These are phyloP conservation scores for Clonostachys sp. DNA, from an alignment of 2,329 filamentous ascomycete genomes.

Conservation along the genomic window DNA sequence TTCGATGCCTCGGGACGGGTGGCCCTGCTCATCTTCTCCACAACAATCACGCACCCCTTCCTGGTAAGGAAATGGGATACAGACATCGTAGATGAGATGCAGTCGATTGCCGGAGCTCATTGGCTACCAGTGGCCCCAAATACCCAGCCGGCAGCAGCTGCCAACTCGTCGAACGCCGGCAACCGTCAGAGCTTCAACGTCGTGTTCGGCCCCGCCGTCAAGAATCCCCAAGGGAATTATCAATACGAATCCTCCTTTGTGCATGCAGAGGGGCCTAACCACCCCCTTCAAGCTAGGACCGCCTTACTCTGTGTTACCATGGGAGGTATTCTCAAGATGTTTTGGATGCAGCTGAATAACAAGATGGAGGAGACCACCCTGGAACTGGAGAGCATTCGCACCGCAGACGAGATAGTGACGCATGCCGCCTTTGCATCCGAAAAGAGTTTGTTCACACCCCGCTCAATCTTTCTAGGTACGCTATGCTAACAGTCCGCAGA, in stretches of 20 bases:
- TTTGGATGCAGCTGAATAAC: slow-evolving; percentile 71
- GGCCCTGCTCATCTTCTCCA: slow-evolving; percentile 66
- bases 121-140: slow-evolving; percentile 66
- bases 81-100: slow-evolving; percentile 71
- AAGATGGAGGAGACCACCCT: slow-evolving; percentile 67
- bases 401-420: slow-evolving; percentile 71
- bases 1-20: slow-evolving; percentile 77
- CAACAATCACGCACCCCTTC: slow-evolving; percentile 69
- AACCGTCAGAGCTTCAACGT: slow-evolving; percentile 33
- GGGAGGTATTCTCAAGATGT: slow-evolving; percentile 67
- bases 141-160: not conserved
- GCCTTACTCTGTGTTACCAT: slow-evolving; percentile 74
- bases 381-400: slow-evolving; percentile 70
- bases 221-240: slow-evolving; percentile 54
- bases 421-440: slow-evolving; percentile 75
- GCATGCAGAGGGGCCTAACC: slow-evolving; percentile 65
- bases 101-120: slow-evolving; percentile 75
- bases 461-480: not conserved
- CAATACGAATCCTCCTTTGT: slow-evolving; percentile 64
- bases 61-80: slow-evolving; percentile 55
- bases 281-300: slow-evolving; percentile 66
- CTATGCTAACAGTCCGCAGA: slow-evolving; percentile 25
- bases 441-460: slow-evolving; percentile 48
- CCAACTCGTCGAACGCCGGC: not conserved
- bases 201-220: slow-evolving; percentile 59